Evolutionary conservation across 108 stramenopile genomes (phyloP).

Genomic region (Seminavis robusta): DNA sequence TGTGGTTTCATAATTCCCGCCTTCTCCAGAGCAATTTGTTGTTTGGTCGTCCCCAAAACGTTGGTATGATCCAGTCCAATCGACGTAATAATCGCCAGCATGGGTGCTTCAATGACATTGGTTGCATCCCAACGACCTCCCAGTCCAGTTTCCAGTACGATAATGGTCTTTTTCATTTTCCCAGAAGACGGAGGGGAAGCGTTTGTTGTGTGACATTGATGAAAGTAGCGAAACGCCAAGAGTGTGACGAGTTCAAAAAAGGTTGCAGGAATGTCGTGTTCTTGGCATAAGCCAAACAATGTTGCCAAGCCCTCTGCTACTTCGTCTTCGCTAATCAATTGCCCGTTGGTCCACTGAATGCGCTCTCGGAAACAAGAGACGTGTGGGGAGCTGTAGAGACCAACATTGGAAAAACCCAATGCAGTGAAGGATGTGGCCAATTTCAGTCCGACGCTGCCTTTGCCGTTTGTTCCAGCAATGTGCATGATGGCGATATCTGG

Average conservation of each 20-base stretch:
- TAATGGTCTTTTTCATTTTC: slow-evolving; percentile 27
- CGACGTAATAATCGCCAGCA: slow-evolving; percentile 59
- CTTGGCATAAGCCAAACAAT: slow-evolving; percentile 52
- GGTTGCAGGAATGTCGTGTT: slow-evolving; percentile 73
- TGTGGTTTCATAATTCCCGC: slow-evolving; percentile 78
- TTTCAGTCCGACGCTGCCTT: slow-evolving; percentile 89
- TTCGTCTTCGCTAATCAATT: slow-evolving; percentile 48
- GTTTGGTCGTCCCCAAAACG: slow-evolving; percentile 73
- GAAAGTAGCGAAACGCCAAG: slow-evolving; percentile 65
- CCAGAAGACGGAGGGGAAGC: no score
- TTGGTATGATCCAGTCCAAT: slow-evolving; percentile 82
- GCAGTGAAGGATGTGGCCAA: slow-evolving; percentile 82
- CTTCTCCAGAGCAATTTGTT: slow-evolving; percentile 73
- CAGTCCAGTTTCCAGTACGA: slow-evolving; percentile 79
- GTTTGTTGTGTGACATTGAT: no score
- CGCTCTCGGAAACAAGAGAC: slow-evolving; percentile 84
- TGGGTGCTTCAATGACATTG: slow-evolving; percentile 54
- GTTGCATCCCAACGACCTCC: slow-evolving; percentile 84
- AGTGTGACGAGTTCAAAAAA: slow-evolving; percentile 87
- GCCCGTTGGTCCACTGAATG: slow-evolving; percentile 65
- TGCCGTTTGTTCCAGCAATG: slow-evolving; percentile 95
- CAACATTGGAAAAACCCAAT: no score
- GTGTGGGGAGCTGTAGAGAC: slow-evolving; percentile 84
- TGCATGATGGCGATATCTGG: slow-evolving; percentile 74
- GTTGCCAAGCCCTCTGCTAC: slow-evolving; percentile 47